Base-by-base conservation (phyloP, 169 alveolate genomes). In the Condylostoma magnum region DNA sequence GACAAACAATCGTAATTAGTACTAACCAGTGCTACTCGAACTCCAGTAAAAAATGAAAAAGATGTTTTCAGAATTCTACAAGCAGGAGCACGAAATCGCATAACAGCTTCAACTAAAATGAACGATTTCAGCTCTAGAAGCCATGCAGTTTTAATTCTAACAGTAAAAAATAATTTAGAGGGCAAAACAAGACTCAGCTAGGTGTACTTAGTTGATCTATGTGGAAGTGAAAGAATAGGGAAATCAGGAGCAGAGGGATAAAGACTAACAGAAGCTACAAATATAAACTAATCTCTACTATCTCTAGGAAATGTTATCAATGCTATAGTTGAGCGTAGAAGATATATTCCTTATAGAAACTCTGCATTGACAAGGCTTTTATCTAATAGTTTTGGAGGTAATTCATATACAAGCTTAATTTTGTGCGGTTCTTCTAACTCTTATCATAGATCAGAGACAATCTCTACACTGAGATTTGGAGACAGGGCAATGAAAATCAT, bases 321-420 rank as follows among this genome's bases (percentile, higher is more conserved):
- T 33, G 72, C 87, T 44, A 58, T 85, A n/a, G 86, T 79, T 43
- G 92, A 85, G 58, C 80, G 74, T 25, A 66, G 69, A 71, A 48
- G 79, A 30, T 83, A 75, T 47, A 70, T 69, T 36, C 79, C 80
- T 44, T 67, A 70, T 53, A 65, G 80, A 50, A 71, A 80, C 70
- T 81, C 91, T 46, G 86, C 86, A 80, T 60, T 90, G 25, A 90
- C 95, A 1, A 76, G 93, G 57, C 73, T 90, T 12, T 63, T 90
- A 43, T 83, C 86, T 48, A 90, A 90, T 51, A 79, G 90, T 15
- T 55, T 86, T 36, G 95, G 95, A 12, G 95, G 94, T 3, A 85
- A 82, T 58, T 85, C 85, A 20, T 57, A 75, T 51, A 82, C 93
- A 6, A 71, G 86, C 56, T 52, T 90, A 30, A 74, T 85, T 6